Percentiles rank a stretch among this genome's conserved stretches.
These are phyloP conservation scores for Cutaneotrichosporon sp. DNA, from an alignment of 1,284 basidiomycete genomes.

Conservation along the genomic window DNA sequence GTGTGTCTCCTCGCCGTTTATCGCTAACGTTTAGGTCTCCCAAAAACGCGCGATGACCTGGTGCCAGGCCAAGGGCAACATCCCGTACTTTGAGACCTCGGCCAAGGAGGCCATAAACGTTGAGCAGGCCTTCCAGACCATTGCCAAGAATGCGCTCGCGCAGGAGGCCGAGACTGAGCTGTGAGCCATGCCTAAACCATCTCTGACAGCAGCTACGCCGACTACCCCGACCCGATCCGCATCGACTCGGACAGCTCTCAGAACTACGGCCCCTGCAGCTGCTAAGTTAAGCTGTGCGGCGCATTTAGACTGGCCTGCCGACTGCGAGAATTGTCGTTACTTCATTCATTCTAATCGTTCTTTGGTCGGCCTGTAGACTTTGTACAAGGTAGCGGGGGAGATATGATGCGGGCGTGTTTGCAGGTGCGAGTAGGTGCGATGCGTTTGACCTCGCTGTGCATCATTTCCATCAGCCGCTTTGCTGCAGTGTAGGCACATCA, in stretches of 20 bases:
- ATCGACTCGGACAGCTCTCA: conserved; percentile 91
- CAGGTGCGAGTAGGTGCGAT: neutral
- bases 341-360: conserved; percentile 8
- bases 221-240: conserved; percentile 98
- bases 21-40: conserved; percentile 57
- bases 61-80: conserved; percentile 99
- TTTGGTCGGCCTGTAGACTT: conserved; percentile 15
- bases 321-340: conserved; percentile 5
- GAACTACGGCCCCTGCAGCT: conserved; percentile 82
- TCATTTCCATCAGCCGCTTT: neutral
- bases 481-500: neutral
- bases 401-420: neutral
- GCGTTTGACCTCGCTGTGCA: neutral
- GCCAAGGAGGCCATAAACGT: conserved; percentile 99
- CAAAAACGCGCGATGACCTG: conserved; percentile 99
- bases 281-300: conserved; percentile 55
- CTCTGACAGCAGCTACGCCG: conserved; percentile 73
- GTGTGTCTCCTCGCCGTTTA: conserved; percentile 56
- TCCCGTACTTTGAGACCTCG: conserved; percentile 99
- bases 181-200: neutral
- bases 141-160: conserved; percentile 95
- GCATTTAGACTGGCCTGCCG: conserved; percentile 3
- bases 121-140: conserved; percentile 99
- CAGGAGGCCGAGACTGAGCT: conserved; percentile 92
- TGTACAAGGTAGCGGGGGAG: conserved; percentile 13